Conservation (phyloP, 2,329 filamentous ascomycete genomes). For the Sporothrix euskadiensis region DNA sequence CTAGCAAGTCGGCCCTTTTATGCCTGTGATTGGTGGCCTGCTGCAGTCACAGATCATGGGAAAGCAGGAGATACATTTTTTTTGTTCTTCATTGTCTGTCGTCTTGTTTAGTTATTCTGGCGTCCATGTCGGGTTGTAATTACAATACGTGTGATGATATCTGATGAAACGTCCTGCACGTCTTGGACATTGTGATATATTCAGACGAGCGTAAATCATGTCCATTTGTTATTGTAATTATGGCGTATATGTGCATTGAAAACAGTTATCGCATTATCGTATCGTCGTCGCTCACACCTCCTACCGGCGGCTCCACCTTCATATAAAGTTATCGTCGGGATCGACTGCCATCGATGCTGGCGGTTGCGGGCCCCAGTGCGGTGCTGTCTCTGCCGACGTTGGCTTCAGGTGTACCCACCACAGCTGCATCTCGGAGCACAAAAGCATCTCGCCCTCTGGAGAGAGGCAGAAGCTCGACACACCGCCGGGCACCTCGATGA, state of each 20-base stretch:
- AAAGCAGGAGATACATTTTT: background rate
- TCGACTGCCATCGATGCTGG: conserved; percentile 17
- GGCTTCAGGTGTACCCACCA: conserved; percentile 45
- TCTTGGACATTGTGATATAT: too few relatives aligned
- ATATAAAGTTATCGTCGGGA: conserved; percentile 26
- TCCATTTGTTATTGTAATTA: background rate
- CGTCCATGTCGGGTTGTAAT: background rate
- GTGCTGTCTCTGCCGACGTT: background rate
- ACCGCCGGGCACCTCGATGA: conserved; percentile 43
- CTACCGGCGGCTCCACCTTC: background rate
- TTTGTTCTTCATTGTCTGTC: background rate
- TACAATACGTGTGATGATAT: background rate
- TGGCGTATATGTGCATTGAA: background rate
- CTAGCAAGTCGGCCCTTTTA: conserved; percentile 19
- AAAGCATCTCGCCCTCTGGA: conserved; percentile 45
- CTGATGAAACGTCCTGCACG: background rate
- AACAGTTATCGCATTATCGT: too few relatives aligned
- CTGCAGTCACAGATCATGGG: too few relatives aligned
- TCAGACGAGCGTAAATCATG: too few relatives aligned
- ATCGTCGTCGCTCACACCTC: background rate
- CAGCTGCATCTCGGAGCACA: conserved; percentile 50
- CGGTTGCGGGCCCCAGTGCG: background rate
- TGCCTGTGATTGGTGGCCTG: conserved; percentile 17
- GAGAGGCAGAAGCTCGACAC: conserved; percentile 51
- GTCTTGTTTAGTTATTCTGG: background rate